Conservation (phyloP, 495 filamentous ascomycete species). For the Aspergillus conjunctus region DNA sequence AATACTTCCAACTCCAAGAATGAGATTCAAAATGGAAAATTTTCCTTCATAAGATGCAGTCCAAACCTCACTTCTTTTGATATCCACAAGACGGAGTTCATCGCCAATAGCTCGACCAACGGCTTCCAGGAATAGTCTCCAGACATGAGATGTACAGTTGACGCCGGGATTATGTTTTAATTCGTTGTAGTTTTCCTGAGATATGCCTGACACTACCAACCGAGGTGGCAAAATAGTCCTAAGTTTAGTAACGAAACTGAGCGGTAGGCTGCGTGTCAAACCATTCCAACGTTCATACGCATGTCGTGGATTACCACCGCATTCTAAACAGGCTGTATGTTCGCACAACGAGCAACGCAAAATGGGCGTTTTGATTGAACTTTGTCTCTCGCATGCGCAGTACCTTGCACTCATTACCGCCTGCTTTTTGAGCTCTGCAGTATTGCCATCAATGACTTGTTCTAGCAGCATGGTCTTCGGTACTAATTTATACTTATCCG, state of each 20-base stretch:
- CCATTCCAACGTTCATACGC: conserved; percentile 37
- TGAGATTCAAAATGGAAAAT: conserved; percentile 50
- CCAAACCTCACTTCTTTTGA: conserved; percentile 55
- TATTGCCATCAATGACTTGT: conserved; percentile 3
- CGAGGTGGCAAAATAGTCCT: conserved; percentile 51
- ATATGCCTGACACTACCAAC: conserved; percentile 42
- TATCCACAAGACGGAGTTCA: conserved; percentile 47
- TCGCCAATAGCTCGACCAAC: conserved; percentile 37
- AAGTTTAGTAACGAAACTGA: conserved; percentile 50
- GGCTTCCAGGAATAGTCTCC: conserved; percentile 41
- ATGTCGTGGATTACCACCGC: conserved; percentile 60
- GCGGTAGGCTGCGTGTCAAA: conserved; percentile 42
- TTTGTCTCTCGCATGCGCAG: conserved; percentile 61
- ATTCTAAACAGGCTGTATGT: conserved; percentile 58
- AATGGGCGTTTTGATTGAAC: conserved; percentile 39
- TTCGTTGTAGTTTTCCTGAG: conserved; percentile 26
- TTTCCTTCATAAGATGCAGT: conserved; percentile 53
- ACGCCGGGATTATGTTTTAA: conserved; percentile 20
- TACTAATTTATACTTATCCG: conserved; percentile 11
- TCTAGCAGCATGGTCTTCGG: conserved; percentile 15
- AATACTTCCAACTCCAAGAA: conserved; percentile 40
- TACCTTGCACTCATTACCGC: conserved; percentile 45
- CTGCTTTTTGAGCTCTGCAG: conserved; percentile 21
- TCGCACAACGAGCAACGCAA: conserved; percentile 54
- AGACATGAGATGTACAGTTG: conserved; percentile 24